Evolutionary conservation across 2,329 filamentous ascomycete species (phyloP).

Genomic region (Fusarium miscanthi): DNA sequence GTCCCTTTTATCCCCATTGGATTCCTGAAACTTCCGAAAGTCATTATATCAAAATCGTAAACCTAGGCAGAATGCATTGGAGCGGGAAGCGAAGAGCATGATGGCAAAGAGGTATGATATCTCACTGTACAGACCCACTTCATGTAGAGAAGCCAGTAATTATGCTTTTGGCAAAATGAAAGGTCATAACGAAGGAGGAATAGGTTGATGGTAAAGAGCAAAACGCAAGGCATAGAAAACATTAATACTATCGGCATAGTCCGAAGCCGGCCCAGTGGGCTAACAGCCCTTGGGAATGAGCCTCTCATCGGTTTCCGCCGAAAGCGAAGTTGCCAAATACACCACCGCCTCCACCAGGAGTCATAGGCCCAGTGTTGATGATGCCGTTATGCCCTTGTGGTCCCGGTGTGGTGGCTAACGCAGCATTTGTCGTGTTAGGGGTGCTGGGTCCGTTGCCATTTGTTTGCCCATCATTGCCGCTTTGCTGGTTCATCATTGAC

Average conservation of each 20-base stretch:
- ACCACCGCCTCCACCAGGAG: slow-evolving; percentile 79
- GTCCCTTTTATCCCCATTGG: background rate
- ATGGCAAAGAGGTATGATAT: slow-evolving; percentile 3
- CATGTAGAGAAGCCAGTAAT: background rate
- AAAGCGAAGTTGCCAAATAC: slow-evolving; percentile 80
- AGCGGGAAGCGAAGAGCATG: background rate
- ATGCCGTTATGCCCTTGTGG: slow-evolving; percentile 63
- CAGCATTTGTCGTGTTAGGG: slow-evolving; percentile 73
- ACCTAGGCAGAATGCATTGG: slow-evolving; percentile 5
- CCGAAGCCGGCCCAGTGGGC: background rate
- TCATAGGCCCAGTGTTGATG: slow-evolving; percentile 75
- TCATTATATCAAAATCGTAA: slow-evolving; percentile 24
- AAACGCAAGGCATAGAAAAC: slow-evolving; percentile 23
- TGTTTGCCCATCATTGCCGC: slow-evolving; percentile 45
- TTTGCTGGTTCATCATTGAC: slow-evolving; percentile 51
- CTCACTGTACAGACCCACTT: background rate
- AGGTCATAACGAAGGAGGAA: slow-evolving; percentile 6
- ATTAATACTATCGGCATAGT: slow-evolving; percentile 31
- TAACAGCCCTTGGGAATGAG: background rate
- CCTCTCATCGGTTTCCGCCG: slow-evolving; percentile 53
- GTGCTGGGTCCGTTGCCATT: slow-evolving; percentile 66
- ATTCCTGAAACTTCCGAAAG: slow-evolving; percentile 22
- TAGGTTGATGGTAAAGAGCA: slow-evolving; percentile 3
- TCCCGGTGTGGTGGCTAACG: slow-evolving; percentile 61
- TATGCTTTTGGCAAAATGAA: slow-evolving; percentile 6